phyloP scores from a whole-genome alignment of 2,329 filamentous ascomycete species.

The Lachnum nothofagi region DNA sequence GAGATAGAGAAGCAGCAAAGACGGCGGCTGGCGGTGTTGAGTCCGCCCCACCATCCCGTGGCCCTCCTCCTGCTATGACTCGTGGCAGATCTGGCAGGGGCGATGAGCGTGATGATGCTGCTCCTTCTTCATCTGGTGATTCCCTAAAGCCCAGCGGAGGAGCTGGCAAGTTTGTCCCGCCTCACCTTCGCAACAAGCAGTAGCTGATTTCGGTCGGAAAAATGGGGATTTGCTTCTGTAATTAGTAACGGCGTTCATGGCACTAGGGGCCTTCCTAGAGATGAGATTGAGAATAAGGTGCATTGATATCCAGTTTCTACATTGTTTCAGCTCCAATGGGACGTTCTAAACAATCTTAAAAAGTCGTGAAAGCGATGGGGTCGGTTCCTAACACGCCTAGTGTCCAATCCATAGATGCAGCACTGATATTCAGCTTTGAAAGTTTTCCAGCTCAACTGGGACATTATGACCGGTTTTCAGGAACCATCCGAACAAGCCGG shows the following conservation, averaged over 20 bases:
- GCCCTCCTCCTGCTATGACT: slow-evolving; percentile 36
- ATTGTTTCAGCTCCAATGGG: no score
- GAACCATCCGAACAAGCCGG: no score
- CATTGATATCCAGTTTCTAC: background rate
- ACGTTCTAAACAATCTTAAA: no score
- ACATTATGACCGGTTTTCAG: no score
- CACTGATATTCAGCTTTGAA: no score
- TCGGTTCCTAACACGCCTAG: no score
- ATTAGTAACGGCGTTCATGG: slow-evolving; percentile 16
- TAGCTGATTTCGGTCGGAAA: slow-evolving; percentile 1
- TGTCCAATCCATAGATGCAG: no score
- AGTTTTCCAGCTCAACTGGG: no score
- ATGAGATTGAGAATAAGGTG: no score
- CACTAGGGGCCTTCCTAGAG: slow-evolving; percentile 1
- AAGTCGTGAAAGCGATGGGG: no score
- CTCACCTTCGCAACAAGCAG: slow-evolving; percentile 39
- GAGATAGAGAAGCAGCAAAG: slow-evolving; percentile 53
- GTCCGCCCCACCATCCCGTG: slow-evolving; percentile 22
- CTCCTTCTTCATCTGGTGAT: slow-evolving; percentile 38
- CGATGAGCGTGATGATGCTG: slow-evolving; percentile 38
- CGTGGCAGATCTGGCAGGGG: slow-evolving; percentile 41
- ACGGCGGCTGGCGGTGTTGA: slow-evolving; percentile 36
- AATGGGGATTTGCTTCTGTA: slow-evolving; percentile 8
- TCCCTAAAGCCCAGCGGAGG: slow-evolving; percentile 48
- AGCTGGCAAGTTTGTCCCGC: slow-evolving; percentile 57